Percentiles rank a stretch among this genome's conserved stretches.
These are phyloP conservation scores for Camellia granthamiana DNA, from an alignment of 148 eudicot genomes.

Conservation along the genomic window DNA sequence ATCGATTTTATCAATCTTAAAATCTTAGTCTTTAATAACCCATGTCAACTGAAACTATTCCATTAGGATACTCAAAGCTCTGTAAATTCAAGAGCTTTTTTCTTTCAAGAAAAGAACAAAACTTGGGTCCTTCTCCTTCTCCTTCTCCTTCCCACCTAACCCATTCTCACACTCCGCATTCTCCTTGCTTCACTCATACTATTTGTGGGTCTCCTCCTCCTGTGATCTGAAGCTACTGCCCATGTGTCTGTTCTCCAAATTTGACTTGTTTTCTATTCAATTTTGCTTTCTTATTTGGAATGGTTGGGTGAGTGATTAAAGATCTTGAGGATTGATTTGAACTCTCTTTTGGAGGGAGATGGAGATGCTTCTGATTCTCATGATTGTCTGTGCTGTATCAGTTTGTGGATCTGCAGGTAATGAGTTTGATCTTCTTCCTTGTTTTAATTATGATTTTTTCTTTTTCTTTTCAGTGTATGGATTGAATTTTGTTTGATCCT, in stretches of 20 bases:
- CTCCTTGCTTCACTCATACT: slow-evolving; percentile 24
- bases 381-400: slow-evolving; percentile 31
- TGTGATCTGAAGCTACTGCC: slow-evolving; percentile 10
- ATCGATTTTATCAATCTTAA: neutral
- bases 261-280: neutral
- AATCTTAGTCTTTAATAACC: neutral
- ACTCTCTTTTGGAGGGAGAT: slow-evolving; percentile 26
- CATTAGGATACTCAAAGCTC: slow-evolving; percentile 17
- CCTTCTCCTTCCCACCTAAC: slow-evolving; percentile 6
- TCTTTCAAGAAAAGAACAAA: slow-evolving; percentile 24
- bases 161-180: neutral
- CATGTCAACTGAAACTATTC: slow-evolving; percentile 27
- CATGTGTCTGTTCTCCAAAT: slow-evolving; percentile 10
- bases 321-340: slow-evolving; percentile 19
- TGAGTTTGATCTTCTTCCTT: slow-evolving; percentile 1
- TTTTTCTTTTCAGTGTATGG: no score
- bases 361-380: slow-evolving; percentile 35
- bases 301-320: slow-evolving; percentile 16
- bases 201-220: slow-evolving; percentile 28
- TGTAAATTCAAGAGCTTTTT: slow-evolving; percentile 17
- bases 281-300: neutral
- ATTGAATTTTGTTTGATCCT: neutral
- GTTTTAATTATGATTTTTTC: no score
- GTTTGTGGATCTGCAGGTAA: slow-evolving; percentile 68
- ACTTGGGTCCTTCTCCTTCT: neutral